Conservation (phyloP, 2,329 filamentous ascomycete species). For the Aureobasidium sp. region DNA sequence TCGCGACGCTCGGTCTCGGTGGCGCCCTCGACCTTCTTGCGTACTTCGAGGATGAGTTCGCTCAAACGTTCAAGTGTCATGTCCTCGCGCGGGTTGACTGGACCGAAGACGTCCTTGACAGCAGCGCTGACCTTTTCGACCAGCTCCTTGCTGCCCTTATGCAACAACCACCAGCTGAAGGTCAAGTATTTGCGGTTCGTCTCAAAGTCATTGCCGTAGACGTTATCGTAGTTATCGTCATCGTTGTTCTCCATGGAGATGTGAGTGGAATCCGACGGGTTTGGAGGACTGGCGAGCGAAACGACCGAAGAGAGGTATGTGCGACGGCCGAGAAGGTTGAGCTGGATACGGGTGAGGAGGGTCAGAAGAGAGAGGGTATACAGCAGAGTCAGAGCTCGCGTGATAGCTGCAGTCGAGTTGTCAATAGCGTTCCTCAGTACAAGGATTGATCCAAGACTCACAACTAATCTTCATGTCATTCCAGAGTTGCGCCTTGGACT, state of each 20-base stretch:
- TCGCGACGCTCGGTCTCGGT: conserved; percentile 54
- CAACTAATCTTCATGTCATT: conserved; percentile 94
- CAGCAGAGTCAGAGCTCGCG: conserved; percentile 79
- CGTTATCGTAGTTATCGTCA: conserved; percentile 72
- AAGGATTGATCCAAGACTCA: conserved; percentile 37
- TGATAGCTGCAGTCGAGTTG: conserved; percentile 55
- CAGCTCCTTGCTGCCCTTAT: conserved; percentile 77
- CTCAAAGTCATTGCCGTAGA: conserved; percentile 88
- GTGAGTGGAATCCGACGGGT: conserved; percentile 53
- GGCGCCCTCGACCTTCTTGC: conserved; percentile 72
- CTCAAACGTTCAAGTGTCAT: conserved; percentile 73
- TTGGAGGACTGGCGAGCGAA: conserved; percentile 66
- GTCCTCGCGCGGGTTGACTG: conserved; percentile 78
- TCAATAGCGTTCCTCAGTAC: conserved; percentile 12
- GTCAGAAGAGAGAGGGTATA: conserved; percentile 86
- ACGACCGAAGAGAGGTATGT: conserved; percentile 96
- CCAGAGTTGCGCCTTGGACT: conserved; percentile 90
- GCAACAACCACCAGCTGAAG: conserved; percentile 96
- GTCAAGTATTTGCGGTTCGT: conserved; percentile 91
- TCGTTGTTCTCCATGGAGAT: conserved; percentile 92
- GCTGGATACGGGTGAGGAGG: conserved; percentile 86
- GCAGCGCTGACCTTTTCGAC: conserved; percentile 74
- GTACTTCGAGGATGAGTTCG: conserved; percentile 71
- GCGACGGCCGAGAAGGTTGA: conserved; percentile 89
- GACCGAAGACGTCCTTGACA: conserved; percentile 83